Evolutionary conservation across 306 rosid genomes (phyloP).

Genomic region (Sindora glabra): DNA sequence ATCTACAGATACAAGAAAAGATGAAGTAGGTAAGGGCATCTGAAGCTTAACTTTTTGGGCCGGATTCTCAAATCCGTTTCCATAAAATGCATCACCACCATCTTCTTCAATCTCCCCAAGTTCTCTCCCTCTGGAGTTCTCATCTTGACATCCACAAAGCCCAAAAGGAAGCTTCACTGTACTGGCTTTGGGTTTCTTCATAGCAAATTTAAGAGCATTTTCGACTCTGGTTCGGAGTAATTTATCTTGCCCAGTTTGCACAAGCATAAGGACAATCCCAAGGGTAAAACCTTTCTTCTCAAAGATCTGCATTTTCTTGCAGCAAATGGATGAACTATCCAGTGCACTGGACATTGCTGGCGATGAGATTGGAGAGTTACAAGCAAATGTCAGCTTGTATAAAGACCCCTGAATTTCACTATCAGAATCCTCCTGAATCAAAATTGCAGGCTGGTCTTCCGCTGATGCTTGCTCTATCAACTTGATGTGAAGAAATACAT

Average conservation of each 20-base stretch:
- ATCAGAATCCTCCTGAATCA: constrained; percentile 61
- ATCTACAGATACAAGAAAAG: constrained; percentile 58
- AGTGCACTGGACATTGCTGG: constrained; percentile 68
- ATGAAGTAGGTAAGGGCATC: constrained; percentile 63
- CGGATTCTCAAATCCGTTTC: constrained; percentile 49
- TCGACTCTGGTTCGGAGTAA: constrained; percentile 56
- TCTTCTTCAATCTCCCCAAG: constrained; percentile 67
- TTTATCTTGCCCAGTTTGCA: constrained; percentile 61
- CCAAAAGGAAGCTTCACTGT: constrained; percentile 86
- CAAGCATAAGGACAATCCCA: constrained; percentile 59
- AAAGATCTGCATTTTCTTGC: constrained; percentile 82
- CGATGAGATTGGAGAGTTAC: constrained; percentile 76
- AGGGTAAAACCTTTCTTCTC: constrained; percentile 82
- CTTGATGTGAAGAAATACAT: constrained; percentile 83
- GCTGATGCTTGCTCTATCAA: constrained; percentile 63
- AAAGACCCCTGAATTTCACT: constrained; percentile 48
- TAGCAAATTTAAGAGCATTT: constrained; percentile 57
- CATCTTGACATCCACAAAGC: constrained; percentile 95
- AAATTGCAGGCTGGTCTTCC: constrained; percentile 69
- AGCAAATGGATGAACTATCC: constrained; percentile 60
- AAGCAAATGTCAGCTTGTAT: constrained; percentile 79
- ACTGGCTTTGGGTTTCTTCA: constrained; percentile 56
- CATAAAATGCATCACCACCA: constrained; percentile 27
- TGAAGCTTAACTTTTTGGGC: constrained; percentile 53
- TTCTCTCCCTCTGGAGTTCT: constrained; percentile 62